Conservation (phyloP, 768 basidiomycete genomes). For the Lepiota venenata region DNA sequence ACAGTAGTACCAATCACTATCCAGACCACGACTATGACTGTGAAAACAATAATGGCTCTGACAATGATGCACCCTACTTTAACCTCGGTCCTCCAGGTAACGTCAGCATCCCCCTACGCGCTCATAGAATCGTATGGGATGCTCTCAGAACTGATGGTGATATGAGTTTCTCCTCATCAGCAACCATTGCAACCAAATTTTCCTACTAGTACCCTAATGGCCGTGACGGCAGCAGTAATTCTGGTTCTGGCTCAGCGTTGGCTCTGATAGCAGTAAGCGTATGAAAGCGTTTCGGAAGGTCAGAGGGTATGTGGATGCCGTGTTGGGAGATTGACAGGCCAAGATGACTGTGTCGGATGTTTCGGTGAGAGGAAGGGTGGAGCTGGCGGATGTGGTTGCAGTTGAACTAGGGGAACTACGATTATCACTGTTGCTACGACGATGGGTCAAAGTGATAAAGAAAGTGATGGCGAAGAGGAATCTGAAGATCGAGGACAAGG, state of each 20-base stretch:
- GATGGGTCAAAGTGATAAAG: not conserved
- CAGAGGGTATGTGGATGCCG: not conserved
- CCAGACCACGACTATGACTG: no score
- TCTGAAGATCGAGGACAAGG: not conserved
- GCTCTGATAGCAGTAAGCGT: no score
- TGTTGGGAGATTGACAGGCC: not conserved
- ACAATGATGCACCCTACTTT: not conserved
- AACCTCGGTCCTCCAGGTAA: conserved; percentile 7
- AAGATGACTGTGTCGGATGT: not conserved
- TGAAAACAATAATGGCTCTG: no score
- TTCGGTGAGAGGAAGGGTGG: not conserved
- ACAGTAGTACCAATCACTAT: no score
- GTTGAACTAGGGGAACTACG: not conserved
- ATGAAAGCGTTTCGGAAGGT: not conserved
- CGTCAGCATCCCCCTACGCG: not conserved
- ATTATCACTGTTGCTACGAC: not conserved
- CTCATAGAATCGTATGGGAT: not conserved
- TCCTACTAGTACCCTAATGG: no score
- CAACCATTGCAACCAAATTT: no score
- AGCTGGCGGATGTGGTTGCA: not conserved
- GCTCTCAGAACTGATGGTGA: not conserved
- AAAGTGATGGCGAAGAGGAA: not conserved
- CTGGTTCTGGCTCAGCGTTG: not conserved
- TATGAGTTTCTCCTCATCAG: not conserved
- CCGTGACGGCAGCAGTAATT: no score